Conservation (phyloP, 352 stramenopile genomes). For the Globisporangium radiosum region DNA sequence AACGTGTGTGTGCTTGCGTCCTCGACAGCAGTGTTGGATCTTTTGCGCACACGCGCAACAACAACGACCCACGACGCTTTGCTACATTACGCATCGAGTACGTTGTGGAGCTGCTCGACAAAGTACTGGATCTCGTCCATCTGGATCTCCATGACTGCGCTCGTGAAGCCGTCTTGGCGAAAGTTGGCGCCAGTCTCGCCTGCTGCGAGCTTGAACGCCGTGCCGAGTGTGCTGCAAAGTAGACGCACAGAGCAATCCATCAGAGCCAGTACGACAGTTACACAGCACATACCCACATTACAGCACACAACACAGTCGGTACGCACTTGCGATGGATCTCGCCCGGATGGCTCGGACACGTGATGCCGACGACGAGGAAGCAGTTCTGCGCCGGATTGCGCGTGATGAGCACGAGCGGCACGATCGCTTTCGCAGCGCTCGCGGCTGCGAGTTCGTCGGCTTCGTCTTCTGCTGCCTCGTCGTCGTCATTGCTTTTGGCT, state of each 20-base stretch:
- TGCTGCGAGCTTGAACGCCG: slow-evolving; percentile 91
- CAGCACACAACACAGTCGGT: slow-evolving; percentile 4
- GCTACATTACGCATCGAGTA: slow-evolving; percentile 64
- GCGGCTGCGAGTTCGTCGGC: slow-evolving; percentile 18
- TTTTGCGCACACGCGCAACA: too few relatives aligned
- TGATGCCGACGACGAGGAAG: slow-evolving; percentile 94
- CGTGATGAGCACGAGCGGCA: slow-evolving; percentile 73
- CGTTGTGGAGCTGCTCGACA: slow-evolving; percentile 93
- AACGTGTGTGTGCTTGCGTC: too few relatives aligned
- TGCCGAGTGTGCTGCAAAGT: slow-evolving; percentile 76
- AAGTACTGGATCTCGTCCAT: slow-evolving; percentile 94
- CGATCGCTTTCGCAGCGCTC: slow-evolving; percentile 43
- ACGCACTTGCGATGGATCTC: slow-evolving; percentile 86
- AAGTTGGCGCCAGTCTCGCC: slow-evolving; percentile 91
- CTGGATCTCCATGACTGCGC: slow-evolving; percentile 93
- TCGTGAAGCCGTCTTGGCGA: slow-evolving; percentile 94
- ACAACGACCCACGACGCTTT: too few relatives aligned
- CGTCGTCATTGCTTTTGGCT: slow-evolving; percentile 19
- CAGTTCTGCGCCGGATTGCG: slow-evolving; percentile 87
- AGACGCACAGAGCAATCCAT: background rate
- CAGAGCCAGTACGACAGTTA: too few relatives aligned
- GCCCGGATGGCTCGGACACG: slow-evolving; percentile 84
- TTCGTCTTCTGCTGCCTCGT: slow-evolving; percentile 8
- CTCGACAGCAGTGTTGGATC: too few relatives aligned
- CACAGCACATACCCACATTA: too few relatives aligned